phyloP scores from a whole-genome alignment of 2,329 filamentous ascomycete species.

The Dothistroma septosporum region DNA sequence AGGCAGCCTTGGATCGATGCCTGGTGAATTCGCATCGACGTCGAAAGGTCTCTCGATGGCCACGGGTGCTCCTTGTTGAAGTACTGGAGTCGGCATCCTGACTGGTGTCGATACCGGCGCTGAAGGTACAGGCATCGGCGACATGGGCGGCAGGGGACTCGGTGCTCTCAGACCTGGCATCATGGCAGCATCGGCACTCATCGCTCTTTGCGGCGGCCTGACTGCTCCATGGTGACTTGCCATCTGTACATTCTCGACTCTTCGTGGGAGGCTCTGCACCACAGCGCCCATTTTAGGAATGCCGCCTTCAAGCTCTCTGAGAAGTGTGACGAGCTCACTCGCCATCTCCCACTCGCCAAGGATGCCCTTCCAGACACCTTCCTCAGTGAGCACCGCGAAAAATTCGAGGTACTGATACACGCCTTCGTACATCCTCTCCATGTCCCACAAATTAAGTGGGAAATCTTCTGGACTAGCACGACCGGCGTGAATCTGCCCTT shows the following conservation, averaged over 20 bases:
- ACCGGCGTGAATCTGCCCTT: slow-evolving; percentile 79
- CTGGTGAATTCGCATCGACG: slow-evolving; percentile 26
- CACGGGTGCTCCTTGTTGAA: slow-evolving; percentile 32
- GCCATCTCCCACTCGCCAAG: slow-evolving; percentile 89
- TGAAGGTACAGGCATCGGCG: slow-evolving; percentile 9
- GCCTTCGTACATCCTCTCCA: slow-evolving; percentile 94
- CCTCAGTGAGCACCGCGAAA: slow-evolving; percentile 82
- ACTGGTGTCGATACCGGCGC: slow-evolving; percentile 9
- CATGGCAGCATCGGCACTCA: slow-evolving; percentile 28
- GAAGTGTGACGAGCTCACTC: slow-evolving; percentile 80
- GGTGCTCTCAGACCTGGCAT: slow-evolving; percentile 7
- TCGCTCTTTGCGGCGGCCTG: slow-evolving; percentile 23
- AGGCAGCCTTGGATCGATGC: slow-evolving; percentile 26
- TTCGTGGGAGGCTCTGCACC: slow-evolving; percentile 41
- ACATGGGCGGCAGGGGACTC: slow-evolving; percentile 9
- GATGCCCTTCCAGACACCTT: slow-evolving; percentile 74
- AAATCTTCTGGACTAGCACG: slow-evolving; percentile 78
- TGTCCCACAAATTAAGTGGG: slow-evolving; percentile 92
- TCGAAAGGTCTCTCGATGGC: slow-evolving; percentile 65
- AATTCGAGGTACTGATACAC: slow-evolving; percentile 93
- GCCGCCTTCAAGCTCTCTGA: slow-evolving; percentile 81
- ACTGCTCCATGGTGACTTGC: background rate
- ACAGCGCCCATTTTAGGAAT: slow-evolving; percentile 71
- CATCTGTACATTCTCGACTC: slow-evolving; percentile 12
- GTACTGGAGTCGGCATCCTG: slow-evolving; percentile 4